Evolutionary conservation across 73 alveolate species (phyloP).

Genomic region (Paramecium sexaurelia): DNA sequence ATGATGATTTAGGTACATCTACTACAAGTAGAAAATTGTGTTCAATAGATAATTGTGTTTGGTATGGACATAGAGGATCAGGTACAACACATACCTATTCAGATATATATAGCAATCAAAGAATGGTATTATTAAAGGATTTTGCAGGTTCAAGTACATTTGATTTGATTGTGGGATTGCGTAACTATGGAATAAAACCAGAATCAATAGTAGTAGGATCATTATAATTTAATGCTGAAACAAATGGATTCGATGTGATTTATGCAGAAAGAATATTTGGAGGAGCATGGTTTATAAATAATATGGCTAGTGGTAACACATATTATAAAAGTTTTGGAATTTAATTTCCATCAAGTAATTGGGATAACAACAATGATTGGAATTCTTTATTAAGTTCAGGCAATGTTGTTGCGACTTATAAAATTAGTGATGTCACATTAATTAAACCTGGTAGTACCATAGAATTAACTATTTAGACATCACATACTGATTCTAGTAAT

Average conservation of each 20-base stretch:
- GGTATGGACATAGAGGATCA: conserved; percentile 11
- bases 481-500: conserved; percentile 31
- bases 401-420: conserved; percentile 13
- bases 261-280: conserved; percentile 51
- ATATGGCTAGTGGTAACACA: not conserved
- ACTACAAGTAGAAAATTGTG: not conserved
- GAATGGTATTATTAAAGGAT: not conserved
- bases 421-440: not conserved
- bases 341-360: not conserved
- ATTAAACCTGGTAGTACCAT: not conserved
- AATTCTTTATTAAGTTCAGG: not conserved
- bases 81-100: conserved; percentile 34
- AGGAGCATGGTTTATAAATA: conserved; percentile 26
- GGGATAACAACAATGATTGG: conserved; percentile 18
- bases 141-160: not conserved
- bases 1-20: not conserved
- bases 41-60: not conserved
- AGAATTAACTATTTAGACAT: not conserved
- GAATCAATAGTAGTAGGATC: conserved; percentile 46
- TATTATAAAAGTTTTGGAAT: conserved; percentile 13
- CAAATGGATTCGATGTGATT: conserved; percentile 5
- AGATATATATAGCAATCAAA: not conserved
- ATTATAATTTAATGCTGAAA: not conserved
- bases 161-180: not conserved
- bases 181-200: conserved; percentile 9